phyloP scores from a whole-genome alignment of 345 rosid species.

The Geranium rotundifolium region DNA sequence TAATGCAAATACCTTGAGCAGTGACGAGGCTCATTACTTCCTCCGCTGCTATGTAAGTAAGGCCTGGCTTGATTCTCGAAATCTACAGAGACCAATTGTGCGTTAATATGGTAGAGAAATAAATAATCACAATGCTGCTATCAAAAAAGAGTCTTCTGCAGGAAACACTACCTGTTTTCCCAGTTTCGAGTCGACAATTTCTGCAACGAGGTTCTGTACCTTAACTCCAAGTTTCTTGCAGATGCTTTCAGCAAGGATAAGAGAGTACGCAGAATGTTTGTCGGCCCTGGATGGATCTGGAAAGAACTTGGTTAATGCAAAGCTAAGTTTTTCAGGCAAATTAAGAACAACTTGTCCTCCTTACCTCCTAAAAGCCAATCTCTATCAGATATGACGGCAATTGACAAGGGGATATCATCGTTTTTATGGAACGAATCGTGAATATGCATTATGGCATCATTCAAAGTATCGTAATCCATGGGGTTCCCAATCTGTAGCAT shows the following conservation, averaged over 20 bases:
- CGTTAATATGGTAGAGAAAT: not conserved
- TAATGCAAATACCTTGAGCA: conserved; percentile 63
- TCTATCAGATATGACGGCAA: conserved; percentile 76
- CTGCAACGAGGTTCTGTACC: conserved; percentile 87
- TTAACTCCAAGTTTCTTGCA: conserved; percentile 74
- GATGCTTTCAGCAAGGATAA: conserved; percentile 87
- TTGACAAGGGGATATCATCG: conserved; percentile 52
- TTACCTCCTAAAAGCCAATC: conserved; percentile 83
- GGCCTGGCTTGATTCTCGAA: conserved; percentile 66
- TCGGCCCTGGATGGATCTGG: conserved; percentile 88
- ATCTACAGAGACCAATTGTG: conserved; percentile 36
- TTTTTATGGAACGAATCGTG: conserved; percentile 36
- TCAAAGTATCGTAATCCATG: conserved; percentile 56
- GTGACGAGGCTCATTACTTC: conserved; percentile 97
- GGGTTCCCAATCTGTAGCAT: conserved; percentile 74
- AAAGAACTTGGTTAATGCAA: conserved; percentile 13
- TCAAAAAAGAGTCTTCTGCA: conserved; percentile 10
- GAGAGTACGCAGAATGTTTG: conserved; percentile 81
- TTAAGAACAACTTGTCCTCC: conserved; percentile 7
- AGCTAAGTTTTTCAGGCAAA: not conserved
- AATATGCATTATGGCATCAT: conserved; percentile 51
- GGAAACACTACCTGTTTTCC: conserved; percentile 71
- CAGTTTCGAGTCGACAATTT: conserved; percentile 79
- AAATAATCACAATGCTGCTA: conserved; percentile 5
- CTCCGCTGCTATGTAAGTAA: conserved; percentile 82